Evolutionary conservation across 2,329 filamentous ascomycete genomes (phyloP).

Genomic region (Fonsecaea nubica): DNA sequence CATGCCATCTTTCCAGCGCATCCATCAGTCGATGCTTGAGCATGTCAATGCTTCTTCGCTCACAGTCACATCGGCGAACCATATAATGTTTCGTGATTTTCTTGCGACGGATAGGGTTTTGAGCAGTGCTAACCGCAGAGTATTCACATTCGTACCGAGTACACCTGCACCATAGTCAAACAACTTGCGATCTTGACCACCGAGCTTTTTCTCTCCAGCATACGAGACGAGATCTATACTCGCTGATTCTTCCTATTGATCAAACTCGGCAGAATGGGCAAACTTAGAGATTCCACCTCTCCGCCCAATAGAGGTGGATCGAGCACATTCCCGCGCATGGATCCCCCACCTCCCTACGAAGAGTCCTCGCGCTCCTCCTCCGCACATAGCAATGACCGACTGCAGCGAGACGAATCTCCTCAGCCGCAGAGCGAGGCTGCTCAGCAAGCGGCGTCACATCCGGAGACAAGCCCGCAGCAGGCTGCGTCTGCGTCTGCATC

Average conservation of each 20-base stretch:
- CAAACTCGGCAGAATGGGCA: slow-evolving; percentile 24
- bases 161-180: too few relatives aligned
- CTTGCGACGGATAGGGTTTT: background rate
- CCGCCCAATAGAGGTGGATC: slow-evolving; percentile 17
- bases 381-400: slow-evolving; percentile 30
- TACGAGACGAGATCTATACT: background rate
- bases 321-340: slow-evolving; percentile 33
- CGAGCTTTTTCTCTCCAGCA: background rate
- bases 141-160: background rate
- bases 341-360: slow-evolving; percentile 36
- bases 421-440: slow-evolving; percentile 3
- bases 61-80: background rate
- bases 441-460: background rate
- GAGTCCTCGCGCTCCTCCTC: slow-evolving; percentile 35
- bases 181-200: background rate
- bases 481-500: background rate
- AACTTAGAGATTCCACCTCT: slow-evolving; percentile 25
- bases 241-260: background rate
- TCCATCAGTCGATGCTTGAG: background rate
- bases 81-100: background rate
- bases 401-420: slow-evolving; percentile 14
- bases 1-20: background rate
- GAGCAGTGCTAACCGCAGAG: background rate
- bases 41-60: background rate
- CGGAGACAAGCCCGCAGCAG: slow-evolving; percentile 10